phyloP scores from a whole-genome alignment of 2,329 filamentous ascomycete species.

The Aspergillus viridinutans region DNA sequence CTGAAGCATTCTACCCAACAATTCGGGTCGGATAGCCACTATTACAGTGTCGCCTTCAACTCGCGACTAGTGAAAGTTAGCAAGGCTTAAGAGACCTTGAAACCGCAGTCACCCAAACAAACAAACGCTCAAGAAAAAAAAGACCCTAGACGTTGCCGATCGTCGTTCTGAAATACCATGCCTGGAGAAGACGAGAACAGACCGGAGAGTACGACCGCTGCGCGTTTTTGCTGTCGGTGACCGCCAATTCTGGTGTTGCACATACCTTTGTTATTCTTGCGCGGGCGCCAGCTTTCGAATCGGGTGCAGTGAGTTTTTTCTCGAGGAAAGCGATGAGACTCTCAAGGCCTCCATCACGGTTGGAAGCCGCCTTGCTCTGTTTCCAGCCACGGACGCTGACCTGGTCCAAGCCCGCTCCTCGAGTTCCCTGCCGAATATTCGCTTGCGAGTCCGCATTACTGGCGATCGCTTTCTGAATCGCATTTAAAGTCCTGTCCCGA shows the following conservation, averaged over 20 bases:
- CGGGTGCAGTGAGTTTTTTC: constrained; percentile 58
- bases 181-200: constrained; percentile 36
- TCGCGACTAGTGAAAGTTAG: constrained; percentile 69
- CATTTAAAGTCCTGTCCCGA: constrained; percentile 30
- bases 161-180: constrained; percentile 43
- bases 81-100: constrained; percentile 51
- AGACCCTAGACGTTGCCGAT: constrained; percentile 28
- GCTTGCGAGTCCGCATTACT: constrained; percentile 30
- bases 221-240: constrained; percentile 35
- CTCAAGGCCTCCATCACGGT: constrained; percentile 63
- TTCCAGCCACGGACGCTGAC: constrained; percentile 58
- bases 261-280: constrained; percentile 75
- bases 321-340: constrained; percentile 66
- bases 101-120: constrained; percentile 36
- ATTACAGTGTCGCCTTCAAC: constrained; percentile 65
- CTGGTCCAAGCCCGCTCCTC: constrained; percentile 26
- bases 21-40: constrained; percentile 61
- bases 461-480: constrained; percentile 35
- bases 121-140: constrained; percentile 24
- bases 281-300: constrained; percentile 48
- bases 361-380: constrained; percentile 63
- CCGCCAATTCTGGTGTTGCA: constrained; percentile 45
- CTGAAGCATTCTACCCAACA: constrained; percentile 61
- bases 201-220: constrained; percentile 33
- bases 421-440: constrained; percentile 37